Conservation (phyloP, 192 early-diverging fungal species). For the Coemansia sp. region DNA sequence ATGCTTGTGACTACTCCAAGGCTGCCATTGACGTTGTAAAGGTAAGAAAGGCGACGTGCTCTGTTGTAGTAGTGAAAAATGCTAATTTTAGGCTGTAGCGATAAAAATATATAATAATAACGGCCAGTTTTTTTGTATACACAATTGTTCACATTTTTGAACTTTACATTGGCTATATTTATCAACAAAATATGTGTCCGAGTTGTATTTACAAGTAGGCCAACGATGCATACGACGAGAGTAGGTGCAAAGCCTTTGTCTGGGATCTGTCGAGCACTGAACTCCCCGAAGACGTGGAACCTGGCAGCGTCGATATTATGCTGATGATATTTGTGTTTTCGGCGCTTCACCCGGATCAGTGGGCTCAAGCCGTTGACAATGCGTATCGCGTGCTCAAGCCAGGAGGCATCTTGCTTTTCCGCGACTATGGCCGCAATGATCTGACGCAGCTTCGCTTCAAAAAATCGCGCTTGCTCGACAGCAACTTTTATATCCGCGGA, state of each 20-base stretch:
- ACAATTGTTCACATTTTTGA: no score
- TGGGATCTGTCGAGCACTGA: slow-evolving; percentile 68
- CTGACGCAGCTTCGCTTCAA: slow-evolving; percentile 82
- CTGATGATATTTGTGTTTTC: slow-evolving; percentile 82
- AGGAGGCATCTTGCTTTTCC: slow-evolving; percentile 73
- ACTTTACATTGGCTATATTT: no score
- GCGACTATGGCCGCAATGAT: slow-evolving; percentile 84
- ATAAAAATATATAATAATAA: no score
- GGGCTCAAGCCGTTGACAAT: slow-evolving; percentile 66
- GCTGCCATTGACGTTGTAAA: slow-evolving; percentile 75
- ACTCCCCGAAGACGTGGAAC: slow-evolving; percentile 60
- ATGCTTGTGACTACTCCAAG: slow-evolving; percentile 74
- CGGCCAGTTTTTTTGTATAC: no score
- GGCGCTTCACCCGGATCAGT: slow-evolving; percentile 70
- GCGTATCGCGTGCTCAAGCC: slow-evolving; percentile 69
- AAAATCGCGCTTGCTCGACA: slow-evolving; percentile 64
- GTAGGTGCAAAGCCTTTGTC: slow-evolving; percentile 68
- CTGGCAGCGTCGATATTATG: slow-evolving; percentile 68
- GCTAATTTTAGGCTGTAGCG: no score
- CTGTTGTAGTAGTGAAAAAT: no score
- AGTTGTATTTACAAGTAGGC: slow-evolving; percentile 22
- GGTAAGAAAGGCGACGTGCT: slow-evolving; percentile 32
- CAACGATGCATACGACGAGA: slow-evolving; percentile 60
- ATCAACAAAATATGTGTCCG: neutral
- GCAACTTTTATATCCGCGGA: slow-evolving; percentile 80